Evolutionary conservation across 805 yeast genomes (phyloP), one percentile per base, ranked within the genome.

Genomic region (Spathaspora hagerdaliae): DNA sequence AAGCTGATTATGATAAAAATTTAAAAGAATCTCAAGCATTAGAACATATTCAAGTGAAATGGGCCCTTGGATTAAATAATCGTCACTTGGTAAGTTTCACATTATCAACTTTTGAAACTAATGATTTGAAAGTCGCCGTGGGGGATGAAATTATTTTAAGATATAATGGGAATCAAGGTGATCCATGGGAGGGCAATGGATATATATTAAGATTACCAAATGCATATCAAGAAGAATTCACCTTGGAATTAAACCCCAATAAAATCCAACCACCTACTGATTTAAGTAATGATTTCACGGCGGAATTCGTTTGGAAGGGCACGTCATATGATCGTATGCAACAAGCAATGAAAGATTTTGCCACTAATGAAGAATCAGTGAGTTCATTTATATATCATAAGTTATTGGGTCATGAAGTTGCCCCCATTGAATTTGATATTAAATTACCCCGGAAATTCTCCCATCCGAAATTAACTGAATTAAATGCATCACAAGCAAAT

Each of bases 251-350:
- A 50, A 65, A 61, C 38, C 69, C 78, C 2, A 57, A 63, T 11
- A 71, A 66, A 19, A 58, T 48, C 2, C 52, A 53, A 1, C 87
- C 89, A 1, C 87, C 87, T 42, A 77, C 83, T 2, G 73, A 82
- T 49, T 59, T 77, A 34, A 75, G 77, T 1, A 73, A 79, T 5
- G 87, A 83, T 19, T 91, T 87, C 61, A 80, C 91, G 1, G 90
- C 91, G 0, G 92, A 87, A 55, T 85, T 88, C 59, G 87, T 86
- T 43, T 91, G 97, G 97, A 86, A 86, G 53, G 94, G 92, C 12
- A 81, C 83, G 2, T 73, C 96, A 1, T 90, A 83, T 59, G 83
- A 79, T 36, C 77, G 97, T 57, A 87, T 88, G 94, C 96, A 87
- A 66, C 67, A 69, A 15, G 94, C 96, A 0, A 66, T 91, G 65